Conservation (phyloP, 805 yeast genomes). For the Kazachstania kunashirensis region DNA sequence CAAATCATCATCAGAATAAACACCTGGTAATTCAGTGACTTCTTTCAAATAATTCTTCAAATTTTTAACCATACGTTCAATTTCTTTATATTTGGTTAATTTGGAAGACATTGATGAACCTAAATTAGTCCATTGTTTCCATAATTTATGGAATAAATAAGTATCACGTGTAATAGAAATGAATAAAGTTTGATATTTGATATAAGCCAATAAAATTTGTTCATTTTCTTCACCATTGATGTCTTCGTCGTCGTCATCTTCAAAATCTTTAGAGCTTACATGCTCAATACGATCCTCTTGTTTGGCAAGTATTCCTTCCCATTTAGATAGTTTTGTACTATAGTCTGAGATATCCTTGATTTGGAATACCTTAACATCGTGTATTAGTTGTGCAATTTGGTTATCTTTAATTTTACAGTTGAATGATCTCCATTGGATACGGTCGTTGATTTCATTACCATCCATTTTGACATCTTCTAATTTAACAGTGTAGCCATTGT, state of each 20-base stretch:
- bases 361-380: conserved; percentile 31
- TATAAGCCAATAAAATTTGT: conserved; percentile 66
- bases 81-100: conserved; percentile 26
- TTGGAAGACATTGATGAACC: conserved; percentile 18
- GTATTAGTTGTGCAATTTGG: conserved; percentile 55
- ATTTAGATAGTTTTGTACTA: conserved; percentile 48
- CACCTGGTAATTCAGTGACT: conserved; percentile 81
- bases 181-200: conserved; percentile 56
- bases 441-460: conserved; percentile 32
- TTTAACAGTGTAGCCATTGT: conserved; percentile 19
- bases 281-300: conserved; percentile 46
- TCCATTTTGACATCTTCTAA: conserved; percentile 7
- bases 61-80: conserved; percentile 31
- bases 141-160: conserved; percentile 34
- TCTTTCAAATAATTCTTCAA: conserved; percentile 46
- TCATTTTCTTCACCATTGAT: conserved; percentile 52
- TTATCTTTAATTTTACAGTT: conserved; percentile 58
- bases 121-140: conserved; percentile 20
- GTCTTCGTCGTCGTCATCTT: conserved; percentile 37
- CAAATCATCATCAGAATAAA: conserved; percentile 71
- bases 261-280: conserved; percentile 26
- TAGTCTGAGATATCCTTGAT: conserved; percentile 36
- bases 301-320: conserved; percentile 60
- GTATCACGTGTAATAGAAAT: conserved; percentile 67
- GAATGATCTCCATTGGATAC: conserved; percentile 49